Base-by-base conservation (phyloP, 2,329 filamentous ascomycete species). In the Tympanopsis confertula region DNA sequence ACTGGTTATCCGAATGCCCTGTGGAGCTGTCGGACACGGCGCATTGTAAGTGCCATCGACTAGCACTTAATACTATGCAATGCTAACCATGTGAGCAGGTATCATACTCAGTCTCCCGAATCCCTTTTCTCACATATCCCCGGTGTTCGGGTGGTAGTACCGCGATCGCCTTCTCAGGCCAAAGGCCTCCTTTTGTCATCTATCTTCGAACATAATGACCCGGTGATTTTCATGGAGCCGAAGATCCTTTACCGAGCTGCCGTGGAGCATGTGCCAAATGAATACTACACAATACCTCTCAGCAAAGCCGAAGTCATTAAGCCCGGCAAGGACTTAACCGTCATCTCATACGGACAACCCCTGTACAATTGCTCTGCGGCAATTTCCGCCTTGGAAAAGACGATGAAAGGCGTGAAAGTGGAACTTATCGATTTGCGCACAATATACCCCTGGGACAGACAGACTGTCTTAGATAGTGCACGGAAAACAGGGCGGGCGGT, bases 161-260 rank as follows among this genome's bases (percentile, higher is more conserved):
- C 81, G 1, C 68, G 81, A 39, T 82, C 78, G 1, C 81, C 81
- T 1, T 62, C 73, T 3, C 81, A 85, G 56, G 81, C 80, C 1
- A 86, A 85, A 49, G 81, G 81, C 5, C 62, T 86, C 1, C 61
- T 85, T 5, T 63, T 83, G 3, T 66, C 74, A 3, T 62, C 71
- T 1, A 77, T 83, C 20, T 69, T 76, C 37, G 61, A 68, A 28
- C 68, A 65, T 50, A 72, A 75, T 28, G 80, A 86, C 51, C 81
- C 81, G 1, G 78, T 84, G 38, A 64, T 86, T 28, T 85, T 85
- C 55, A 75, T 85, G 76, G 81, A 86, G 48, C 81, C 81, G 2
- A 86, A 86, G 55, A 74, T 80, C 19, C 59, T 86, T 3, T 86
- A 86, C 51, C 74, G 81, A 19, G 80, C 81, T 2, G 76, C 80